Percentiles rank a stretch among this genome's conserved stretches.
Conservation (phyloP, 2,329 filamentous ascomycete species). For the Epichloe gansuensis region DNA sequence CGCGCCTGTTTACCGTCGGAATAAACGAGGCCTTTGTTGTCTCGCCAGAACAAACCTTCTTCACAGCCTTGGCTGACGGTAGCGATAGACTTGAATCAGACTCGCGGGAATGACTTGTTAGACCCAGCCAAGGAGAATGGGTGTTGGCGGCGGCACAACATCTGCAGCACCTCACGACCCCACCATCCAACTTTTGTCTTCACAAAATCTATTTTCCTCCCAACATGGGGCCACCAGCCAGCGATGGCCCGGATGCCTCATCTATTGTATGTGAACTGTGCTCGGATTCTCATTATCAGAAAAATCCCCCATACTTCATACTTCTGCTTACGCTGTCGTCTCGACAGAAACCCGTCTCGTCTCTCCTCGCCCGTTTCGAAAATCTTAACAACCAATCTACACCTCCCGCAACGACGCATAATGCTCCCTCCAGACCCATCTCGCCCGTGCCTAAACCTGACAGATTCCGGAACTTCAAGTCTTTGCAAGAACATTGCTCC, state of each 20-base stretch:
- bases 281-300: not conserved
- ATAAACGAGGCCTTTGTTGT: not conserved
- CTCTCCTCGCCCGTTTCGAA: slow-evolving; percentile 69
- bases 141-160: slow-evolving; percentile 1
- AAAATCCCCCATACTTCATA: not conserved
- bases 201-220: slow-evolving; percentile 13
- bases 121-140: slow-evolving; percentile 6
- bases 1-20: not conserved
- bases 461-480: slow-evolving; percentile 26
- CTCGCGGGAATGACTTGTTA: slow-evolving; percentile 7
- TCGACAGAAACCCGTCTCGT: slow-evolving; percentile 64
- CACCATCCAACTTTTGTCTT: not conserved
- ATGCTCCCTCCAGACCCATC: slow-evolving; percentile 20
- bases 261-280: slow-evolving; percentile 49
- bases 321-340: not conserved
- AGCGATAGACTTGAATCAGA: not conserved
- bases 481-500: slow-evolving; percentile 21
- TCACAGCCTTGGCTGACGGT: not conserved
- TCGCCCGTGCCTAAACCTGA: slow-evolving; percentile 31
- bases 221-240: slow-evolving; percentile 19
- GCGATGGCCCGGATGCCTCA: slow-evolving; percentile 57
- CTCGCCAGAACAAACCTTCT: not conserved
- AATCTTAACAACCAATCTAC: slow-evolving; percentile 38
- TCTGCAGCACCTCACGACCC: slow-evolving; percentile 2
- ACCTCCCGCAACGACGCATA: slow-evolving; percentile 9